Evolutionary conservation across 192 early-diverging fungal genomes (phyloP), one percentile per base, ranked within the genome.

Genomic region (Borealophlyctis nickersoniae): DNA sequence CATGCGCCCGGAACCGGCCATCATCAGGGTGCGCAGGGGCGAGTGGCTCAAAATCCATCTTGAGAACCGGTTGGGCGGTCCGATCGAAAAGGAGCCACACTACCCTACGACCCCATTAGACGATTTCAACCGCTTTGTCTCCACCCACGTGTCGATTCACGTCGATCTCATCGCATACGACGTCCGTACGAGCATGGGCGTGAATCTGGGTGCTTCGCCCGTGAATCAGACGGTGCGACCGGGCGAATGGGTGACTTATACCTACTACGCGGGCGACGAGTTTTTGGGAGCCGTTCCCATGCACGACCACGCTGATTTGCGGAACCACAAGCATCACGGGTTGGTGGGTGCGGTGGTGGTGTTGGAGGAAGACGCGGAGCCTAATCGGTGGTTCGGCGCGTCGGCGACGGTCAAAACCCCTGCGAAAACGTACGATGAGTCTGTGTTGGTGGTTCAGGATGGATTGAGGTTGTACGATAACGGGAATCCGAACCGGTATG

Each of bases 331-430:
- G 4, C 56, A 57, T 32, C 56, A 57, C 31, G 56, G 56, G 4
- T 28, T 57, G 14, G 33, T 57, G 9, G 56, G 56, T 32, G 56
- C 56, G 22, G 14, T 57, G n/a, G 9, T 57, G 13, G 31, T 57
- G 4, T 11, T 4, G n/a, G 28, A 26, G 4, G 27, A 4, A 13
- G 56, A 32, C 9, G 27, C 28, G 56, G 28, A 26, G 9, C 56
- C 56, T 32, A 14, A 4, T 57, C 56, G 56, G 14, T 61, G 59
- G 59, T 50, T 34, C 27, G 59, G 59, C 23, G n/a, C 11, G 59
- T 5, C 45, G 29, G 33, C 59, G 34, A 61, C 59, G 49, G 22
- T 61, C n/a, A 24, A 32, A 23, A 13, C 14, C 27, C 9, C 33
- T 11, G 27, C 28, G 56, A 26, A 26, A 9, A 32, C 9, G 14